A percentile compares a stretch with the other conserved stretches of the same genome.
These are phyloP conservation scores for Sicyos baderoa DNA, from an alignment of 306 rosid genomes.

Conservation along the genomic window DNA sequence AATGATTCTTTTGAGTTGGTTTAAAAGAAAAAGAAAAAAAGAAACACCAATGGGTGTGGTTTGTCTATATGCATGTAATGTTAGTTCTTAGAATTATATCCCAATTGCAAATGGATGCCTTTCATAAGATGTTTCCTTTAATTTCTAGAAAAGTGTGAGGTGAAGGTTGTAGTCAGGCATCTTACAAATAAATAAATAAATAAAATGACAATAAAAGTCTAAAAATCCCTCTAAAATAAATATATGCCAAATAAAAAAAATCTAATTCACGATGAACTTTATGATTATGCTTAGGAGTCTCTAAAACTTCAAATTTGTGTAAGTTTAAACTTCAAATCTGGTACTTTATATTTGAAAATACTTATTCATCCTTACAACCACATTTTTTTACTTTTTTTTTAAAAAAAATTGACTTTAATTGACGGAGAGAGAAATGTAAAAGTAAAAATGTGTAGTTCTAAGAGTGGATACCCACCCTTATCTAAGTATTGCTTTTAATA, in stretches of 20 bases:
- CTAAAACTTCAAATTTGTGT: not conserved
- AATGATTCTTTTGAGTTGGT: not conserved
- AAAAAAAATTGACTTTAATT: too few relatives aligned
- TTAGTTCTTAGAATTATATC: conserved; percentile 5
- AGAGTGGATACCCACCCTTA: too few relatives aligned
- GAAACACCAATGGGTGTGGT: not conserved
- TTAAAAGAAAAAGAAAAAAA: not conserved
- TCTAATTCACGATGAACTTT: not conserved
- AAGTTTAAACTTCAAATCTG: too few relatives aligned
- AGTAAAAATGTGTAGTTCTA: too few relatives aligned
- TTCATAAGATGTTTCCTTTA: not conserved
- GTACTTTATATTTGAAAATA: too few relatives aligned
- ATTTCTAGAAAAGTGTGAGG: not conserved
- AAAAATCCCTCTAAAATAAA: not conserved
- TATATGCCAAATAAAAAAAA: not conserved
- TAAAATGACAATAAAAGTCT: not conserved
- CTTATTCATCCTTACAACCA: too few relatives aligned
- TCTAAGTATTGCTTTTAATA: too few relatives aligned
- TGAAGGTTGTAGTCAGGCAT: not conserved
- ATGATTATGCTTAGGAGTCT: not conserved
- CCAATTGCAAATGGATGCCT: too few relatives aligned
- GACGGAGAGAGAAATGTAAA: too few relatives aligned
- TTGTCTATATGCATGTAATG: not conserved
- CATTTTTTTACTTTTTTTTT: too few relatives aligned
- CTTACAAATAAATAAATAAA: too few relatives aligned